Evolutionary conservation across 106 monocot species (phyloP).

Genomic region (Triglochin maritima): DNA sequence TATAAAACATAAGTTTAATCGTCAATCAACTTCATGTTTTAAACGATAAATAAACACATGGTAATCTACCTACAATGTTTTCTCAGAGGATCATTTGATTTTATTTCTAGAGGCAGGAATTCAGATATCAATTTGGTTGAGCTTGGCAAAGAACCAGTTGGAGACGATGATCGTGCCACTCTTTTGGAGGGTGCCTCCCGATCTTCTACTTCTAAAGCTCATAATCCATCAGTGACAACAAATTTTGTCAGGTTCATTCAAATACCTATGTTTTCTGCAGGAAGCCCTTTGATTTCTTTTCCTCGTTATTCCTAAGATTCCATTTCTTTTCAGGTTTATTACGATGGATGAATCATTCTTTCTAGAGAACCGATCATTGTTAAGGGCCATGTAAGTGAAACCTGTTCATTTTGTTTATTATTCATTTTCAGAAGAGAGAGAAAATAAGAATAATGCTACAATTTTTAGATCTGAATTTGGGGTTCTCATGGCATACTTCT

Average conservation of each 20-base stretch:
- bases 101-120: slow-evolving; percentile 36
- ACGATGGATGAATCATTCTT: slow-evolving; percentile 69
- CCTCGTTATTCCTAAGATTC: not conserved
- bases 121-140: slow-evolving; percentile 66
- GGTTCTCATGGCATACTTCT: slow-evolving; percentile 58
- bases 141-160: slow-evolving; percentile 25
- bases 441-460: not conserved
- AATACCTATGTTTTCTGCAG: not conserved
- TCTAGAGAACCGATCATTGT: slow-evolving; percentile 51
- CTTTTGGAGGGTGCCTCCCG: slow-evolving; percentile 51
- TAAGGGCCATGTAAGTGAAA: slow-evolving; percentile 80
- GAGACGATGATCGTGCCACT: slow-evolving; percentile 32
- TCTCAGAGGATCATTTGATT: too few relatives aligned
- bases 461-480: slow-evolving; percentile 91
- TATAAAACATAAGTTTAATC: too few relatives aligned
- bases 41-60: too few relatives aligned
- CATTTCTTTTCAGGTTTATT: slow-evolving; percentile 45
- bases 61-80: too few relatives aligned
- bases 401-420: not conserved
- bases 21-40: too few relatives aligned
- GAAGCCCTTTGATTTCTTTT: not conserved
- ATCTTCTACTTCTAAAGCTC: slow-evolving; percentile 29
- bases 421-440: not conserved
- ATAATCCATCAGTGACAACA: slow-evolving; percentile 22
- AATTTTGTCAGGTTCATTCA: slow-evolving; percentile 34